phyloP scores from a whole-genome alignment of 73 alveolate species.

The Paraurostyla sp. region DNA sequence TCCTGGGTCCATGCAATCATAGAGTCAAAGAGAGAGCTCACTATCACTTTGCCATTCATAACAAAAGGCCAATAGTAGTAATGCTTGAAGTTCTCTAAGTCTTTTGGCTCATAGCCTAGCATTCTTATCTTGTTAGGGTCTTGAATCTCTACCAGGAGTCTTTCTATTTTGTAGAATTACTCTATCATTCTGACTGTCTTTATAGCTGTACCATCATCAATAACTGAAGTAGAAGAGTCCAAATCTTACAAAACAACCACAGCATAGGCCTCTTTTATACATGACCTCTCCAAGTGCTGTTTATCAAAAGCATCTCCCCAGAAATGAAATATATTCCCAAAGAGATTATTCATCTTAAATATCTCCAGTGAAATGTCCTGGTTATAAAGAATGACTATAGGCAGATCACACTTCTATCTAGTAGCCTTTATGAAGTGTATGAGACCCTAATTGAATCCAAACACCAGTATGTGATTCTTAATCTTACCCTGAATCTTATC shows the following conservation, averaged over 20 bases:
- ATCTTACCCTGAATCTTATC: slow-evolving; percentile 38
- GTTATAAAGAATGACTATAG: slow-evolving; percentile 15
- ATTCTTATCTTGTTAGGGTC: not conserved
- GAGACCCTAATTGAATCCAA: slow-evolving; percentile 31
- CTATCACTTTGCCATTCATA: slow-evolving; percentile 21
- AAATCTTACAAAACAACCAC: not conserved
- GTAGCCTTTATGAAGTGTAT: slow-evolving; percentile 32
- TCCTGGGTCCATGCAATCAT: slow-evolving; percentile 18
- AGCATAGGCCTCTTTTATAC: slow-evolving; percentile 26
- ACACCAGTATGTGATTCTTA: slow-evolving; percentile 5
- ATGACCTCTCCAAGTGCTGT: slow-evolving; percentile 16
- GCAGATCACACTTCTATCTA: slow-evolving; percentile 23
- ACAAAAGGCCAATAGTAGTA: slow-evolving; percentile 36
- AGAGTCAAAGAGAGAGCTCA: not conserved
- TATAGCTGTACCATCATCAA: slow-evolving; percentile 15
- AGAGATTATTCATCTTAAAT: slow-evolving; percentile 14
- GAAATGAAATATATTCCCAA: slow-evolving; percentile 27
- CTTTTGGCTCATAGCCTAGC: slow-evolving; percentile 42
- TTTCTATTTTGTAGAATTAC: slow-evolving; percentile 9
- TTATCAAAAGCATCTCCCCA: slow-evolving; percentile 49
- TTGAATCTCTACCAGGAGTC: not conserved
- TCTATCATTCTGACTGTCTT: slow-evolving; percentile 9
- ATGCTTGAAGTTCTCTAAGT: not conserved
- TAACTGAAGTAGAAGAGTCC: not conserved
- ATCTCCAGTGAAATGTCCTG: slow-evolving; percentile 21